phyloP scores from a whole-genome alignment of 108 stramenopile genomes.

The Fragilaria crotonensis region DNA sequence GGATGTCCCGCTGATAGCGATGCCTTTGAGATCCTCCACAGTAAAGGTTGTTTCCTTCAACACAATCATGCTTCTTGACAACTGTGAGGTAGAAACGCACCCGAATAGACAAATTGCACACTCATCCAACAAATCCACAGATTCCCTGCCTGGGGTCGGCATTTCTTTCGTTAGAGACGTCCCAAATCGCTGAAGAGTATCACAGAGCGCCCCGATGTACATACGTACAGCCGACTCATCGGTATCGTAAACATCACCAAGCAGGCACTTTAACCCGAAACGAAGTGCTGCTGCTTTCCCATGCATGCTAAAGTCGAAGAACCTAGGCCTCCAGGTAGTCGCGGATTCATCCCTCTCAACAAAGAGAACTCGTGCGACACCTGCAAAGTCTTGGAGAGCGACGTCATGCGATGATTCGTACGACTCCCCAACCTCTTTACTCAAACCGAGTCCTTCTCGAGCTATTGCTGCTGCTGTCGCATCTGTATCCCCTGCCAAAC shows the following conservation, averaged over 20 bases:
- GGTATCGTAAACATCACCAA: constrained; percentile 61
- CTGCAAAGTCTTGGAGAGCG: constrained; percentile 39
- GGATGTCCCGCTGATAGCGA: constrained; percentile 32
- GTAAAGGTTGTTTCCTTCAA: constrained; percentile 5
- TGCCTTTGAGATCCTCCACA: constrained; percentile 16
- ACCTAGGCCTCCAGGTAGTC: constrained; percentile 25
- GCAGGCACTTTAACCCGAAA: constrained; percentile 48
- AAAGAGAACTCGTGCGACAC: constrained; percentile 32
- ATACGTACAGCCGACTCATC: constrained; percentile 36
- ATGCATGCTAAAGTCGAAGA: constrained; percentile 39
- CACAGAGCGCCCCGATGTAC: constrained; percentile 33
- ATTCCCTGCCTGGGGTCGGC: constrained; percentile 13
- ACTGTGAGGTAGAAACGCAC: constrained; percentile 33
- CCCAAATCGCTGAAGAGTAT: constrained; percentile 22
- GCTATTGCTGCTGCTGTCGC: constrained; percentile 58
- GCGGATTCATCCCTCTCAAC: constrained; percentile 9
- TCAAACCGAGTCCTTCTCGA: constrained; percentile 49
- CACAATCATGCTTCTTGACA: constrained; percentile 32
- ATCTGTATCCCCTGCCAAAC: constrained; percentile 72
- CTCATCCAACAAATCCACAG: constrained; percentile 51
- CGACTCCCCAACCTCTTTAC: constrained; percentile 22
- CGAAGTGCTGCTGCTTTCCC: constrained; percentile 56
- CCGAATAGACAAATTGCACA: constrained; percentile 37
- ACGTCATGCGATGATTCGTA: background rate
- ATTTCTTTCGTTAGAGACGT: background rate